A percentile compares a stretch with the other conserved stretches of the same genome.
Conservation (phyloP, 768 basidiomycete genomes). For the Lentinula boryana region DNA sequence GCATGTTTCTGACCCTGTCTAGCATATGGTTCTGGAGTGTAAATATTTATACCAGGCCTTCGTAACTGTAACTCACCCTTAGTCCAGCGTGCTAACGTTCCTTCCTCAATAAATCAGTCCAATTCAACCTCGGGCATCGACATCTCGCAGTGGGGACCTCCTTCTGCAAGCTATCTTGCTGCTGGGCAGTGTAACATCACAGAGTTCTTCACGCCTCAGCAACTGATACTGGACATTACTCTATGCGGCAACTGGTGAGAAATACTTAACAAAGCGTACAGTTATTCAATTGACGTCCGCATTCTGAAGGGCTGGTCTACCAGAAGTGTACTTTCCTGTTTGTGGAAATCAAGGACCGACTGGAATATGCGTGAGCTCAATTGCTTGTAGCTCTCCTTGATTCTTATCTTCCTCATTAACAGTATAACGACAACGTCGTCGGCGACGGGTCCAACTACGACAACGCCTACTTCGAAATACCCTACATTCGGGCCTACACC, state of each 20-base stretch:
- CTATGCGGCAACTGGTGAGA: constrained; percentile 42
- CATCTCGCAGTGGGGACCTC: constrained; percentile 35
- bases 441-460: constrained; percentile 33
- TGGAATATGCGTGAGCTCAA: constrained; percentile 26
- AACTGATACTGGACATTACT: constrained; percentile 47
- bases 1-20: not conserved
- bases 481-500: constrained; percentile 38
- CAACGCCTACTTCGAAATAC: constrained; percentile 39
- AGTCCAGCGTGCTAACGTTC: constrained; percentile 30
- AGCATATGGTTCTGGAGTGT: constrained; percentile 47
- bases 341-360: constrained; percentile 30
- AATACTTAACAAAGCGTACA: not conserved
- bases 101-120: constrained; percentile 24
- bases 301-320: constrained; percentile 40
- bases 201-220: constrained; percentile 37
- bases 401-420: not conserved
- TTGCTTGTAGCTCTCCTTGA: not conserved
- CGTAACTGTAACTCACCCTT: constrained; percentile 10
- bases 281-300: constrained; percentile 1
- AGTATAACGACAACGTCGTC: constrained; percentile 48
- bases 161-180: constrained; percentile 33
- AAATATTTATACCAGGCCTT: constrained; percentile 12
- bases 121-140: constrained; percentile 26
- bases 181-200: constrained; percentile 32
- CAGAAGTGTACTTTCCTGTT: constrained; percentile 29